These are phyloP conservation scores for Suillus subaureus DNA, from an alignment of 768 basidiomycete genomes.

Conservation along the genomic window DNA sequence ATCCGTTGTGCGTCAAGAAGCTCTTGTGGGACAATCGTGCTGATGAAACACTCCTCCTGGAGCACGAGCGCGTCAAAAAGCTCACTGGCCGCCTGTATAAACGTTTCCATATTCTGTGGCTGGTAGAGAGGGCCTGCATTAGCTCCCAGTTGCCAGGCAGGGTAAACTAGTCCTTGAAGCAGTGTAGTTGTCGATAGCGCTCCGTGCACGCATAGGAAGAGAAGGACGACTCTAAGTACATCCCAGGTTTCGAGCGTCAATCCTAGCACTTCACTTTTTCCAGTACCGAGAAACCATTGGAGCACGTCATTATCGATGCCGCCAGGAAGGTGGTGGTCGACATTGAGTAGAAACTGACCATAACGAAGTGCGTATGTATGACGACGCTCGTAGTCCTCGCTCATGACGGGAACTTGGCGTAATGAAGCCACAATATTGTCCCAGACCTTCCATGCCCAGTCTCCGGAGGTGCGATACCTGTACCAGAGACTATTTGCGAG, in stretches of 20 bases:
- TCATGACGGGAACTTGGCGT: constrained; percentile 65
- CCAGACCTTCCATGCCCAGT: constrained; percentile 87
- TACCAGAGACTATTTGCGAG: constrained; percentile 83
- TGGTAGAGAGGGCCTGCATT: constrained; percentile 38
- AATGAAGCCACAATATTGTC: constrained; percentile 78
- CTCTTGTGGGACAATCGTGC: constrained; percentile 43
- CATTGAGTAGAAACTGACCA: constrained; percentile 67
- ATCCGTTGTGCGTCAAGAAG: constrained; percentile 70
- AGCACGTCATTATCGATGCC: constrained; percentile 74
- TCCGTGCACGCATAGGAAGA: constrained; percentile 66
- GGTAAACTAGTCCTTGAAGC: constrained; percentile 74
- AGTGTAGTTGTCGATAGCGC: constrained; percentile 75
- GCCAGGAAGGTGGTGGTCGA: constrained; percentile 75
- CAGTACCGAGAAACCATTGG: constrained; percentile 71
- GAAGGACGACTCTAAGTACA: constrained; percentile 59
- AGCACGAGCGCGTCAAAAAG: constrained; percentile 65
- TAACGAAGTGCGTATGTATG: constrained; percentile 64
- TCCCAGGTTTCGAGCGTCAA: constrained; percentile 69
- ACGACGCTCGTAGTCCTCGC: constrained; percentile 46
- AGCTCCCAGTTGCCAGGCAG: constrained; percentile 69
- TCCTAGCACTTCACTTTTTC: constrained; percentile 61
- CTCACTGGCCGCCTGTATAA: constrained; percentile 63
- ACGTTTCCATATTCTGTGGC: constrained; percentile 45
- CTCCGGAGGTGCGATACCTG: constrained; percentile 69
- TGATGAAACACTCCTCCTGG: constrained; percentile 47